These are phyloP conservation scores for Penicillium sp. DNA, from an alignment of 2,329 filamentous ascomycete genomes.

Conservation along the genomic window DNA sequence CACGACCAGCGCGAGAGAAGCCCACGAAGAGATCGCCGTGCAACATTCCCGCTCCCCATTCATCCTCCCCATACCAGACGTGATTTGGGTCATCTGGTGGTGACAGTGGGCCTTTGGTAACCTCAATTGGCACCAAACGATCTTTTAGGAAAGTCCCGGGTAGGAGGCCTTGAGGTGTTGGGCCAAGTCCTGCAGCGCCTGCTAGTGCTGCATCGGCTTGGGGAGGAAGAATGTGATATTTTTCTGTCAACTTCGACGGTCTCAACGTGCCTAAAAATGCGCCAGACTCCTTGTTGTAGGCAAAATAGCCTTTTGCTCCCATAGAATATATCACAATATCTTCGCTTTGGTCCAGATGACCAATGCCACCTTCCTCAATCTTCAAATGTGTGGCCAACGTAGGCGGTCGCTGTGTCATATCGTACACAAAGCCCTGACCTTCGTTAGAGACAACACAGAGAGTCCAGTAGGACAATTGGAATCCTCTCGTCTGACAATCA, in stretches of 20 bases:
- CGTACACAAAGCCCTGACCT: constrained; percentile 48
- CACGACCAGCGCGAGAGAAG: constrained; percentile 43
- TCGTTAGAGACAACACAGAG: constrained; percentile 48
- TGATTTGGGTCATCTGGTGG: constrained; percentile 23
- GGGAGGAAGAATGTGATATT: constrained; percentile 37
- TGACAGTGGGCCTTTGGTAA: constrained; percentile 28
- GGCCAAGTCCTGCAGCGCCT: constrained; percentile 21
- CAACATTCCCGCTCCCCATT: constrained; percentile 50
- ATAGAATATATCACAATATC: constrained; percentile 47
- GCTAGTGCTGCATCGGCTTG: constrained; percentile 19
- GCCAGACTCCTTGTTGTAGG: constrained; percentile 43
- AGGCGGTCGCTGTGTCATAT: constrained; percentile 40
- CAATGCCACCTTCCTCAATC: constrained; percentile 44
- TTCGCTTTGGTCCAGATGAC: constrained; percentile 46
- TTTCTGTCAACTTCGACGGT: constrained; percentile 33
- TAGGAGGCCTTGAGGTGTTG: constrained; percentile 20
- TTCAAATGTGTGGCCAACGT: constrained; percentile 34
- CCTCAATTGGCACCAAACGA: constrained; percentile 27
- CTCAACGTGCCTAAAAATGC: constrained; percentile 39
- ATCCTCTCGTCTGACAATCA: constrained; percentile 46
- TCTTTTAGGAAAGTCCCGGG: constrained; percentile 23
- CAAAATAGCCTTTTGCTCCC: constrained; percentile 43
- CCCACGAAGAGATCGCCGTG: constrained; percentile 44
- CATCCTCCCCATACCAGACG: constrained; percentile 38
- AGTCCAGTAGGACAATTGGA: constrained; percentile 45